Evolutionary conservation across 371 early-diverging fungal species (phyloP), one percentile per base, ranked within the genome.

Genomic region (Cladochytrium tenue): DNA sequence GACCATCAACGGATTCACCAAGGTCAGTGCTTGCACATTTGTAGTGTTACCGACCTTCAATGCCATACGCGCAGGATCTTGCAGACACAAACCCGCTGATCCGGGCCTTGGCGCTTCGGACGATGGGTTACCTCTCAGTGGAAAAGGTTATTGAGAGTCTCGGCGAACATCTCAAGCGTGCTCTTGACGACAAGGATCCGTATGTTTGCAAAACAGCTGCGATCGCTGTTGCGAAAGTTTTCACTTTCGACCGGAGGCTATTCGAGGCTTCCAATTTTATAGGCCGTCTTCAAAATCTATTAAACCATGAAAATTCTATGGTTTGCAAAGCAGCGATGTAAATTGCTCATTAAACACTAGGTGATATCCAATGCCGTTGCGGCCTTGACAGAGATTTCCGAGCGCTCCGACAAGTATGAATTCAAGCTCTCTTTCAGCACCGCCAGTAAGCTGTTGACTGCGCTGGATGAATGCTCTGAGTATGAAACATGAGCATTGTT

Each of bases 381-480:
- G 23, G 93, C 94, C 13, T 78, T 97, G 61, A 83, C 85, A 17
- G 96, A 97, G 72, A 98, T 98, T 64, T 87, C 91, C 52, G 92
- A 92, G 69, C 78, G 88, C 32, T 91, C 93, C 13, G 79, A 84
- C 34, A 79, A 78, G 56, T 87, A 88, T 31, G 88, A 89, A 34
- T 87, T 96, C 73, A 76, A 79, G 32, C 72, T 97, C 62, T 91
- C 94, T 66, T 75, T 89, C 32, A 72, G 84, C 15, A 81, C 87
- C 36, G 89, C 93, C n/a, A 90, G 88, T 72, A 92, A 93, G 71
- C 80, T 97, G 31, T 79, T 96, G 32, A 87, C 93, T 17, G 96
- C 95, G 0, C 68, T 98, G 70, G 93, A 95, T 71, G 97, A 98
- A 76, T 94, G 94, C 70, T 90, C 93, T 53, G 98, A 97, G 92